A percentile compares a stretch with the other conserved stretches of the same genome.
Conservation (phyloP, 2,329 filamentous ascomycete genomes). For the Thelonectria olida region DNA sequence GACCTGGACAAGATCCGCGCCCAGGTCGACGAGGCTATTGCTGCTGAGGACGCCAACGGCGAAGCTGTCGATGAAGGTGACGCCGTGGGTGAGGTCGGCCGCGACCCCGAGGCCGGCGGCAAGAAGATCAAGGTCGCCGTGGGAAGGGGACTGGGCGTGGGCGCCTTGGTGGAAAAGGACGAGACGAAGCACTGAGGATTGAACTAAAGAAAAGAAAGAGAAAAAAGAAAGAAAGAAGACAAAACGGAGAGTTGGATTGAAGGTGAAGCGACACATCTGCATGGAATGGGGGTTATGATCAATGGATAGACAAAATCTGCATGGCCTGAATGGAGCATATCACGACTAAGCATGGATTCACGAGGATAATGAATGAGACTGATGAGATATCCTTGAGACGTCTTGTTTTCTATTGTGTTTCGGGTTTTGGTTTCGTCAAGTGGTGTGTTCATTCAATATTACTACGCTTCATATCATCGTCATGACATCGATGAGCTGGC, state of each 20-base stretch:
- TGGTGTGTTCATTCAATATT: no score
- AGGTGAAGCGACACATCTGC: not conserved
- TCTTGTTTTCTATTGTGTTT: not conserved
- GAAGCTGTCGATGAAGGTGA: slow-evolving; percentile 71
- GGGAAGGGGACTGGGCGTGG: slow-evolving; percentile 81
- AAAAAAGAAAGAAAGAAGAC: not conserved
- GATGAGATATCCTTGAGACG: slow-evolving; percentile 4
- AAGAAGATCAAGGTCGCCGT: slow-evolving; percentile 81
- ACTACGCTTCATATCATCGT: not conserved
- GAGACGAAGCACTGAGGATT: slow-evolving; percentile 55
- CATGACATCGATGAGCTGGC: no score
- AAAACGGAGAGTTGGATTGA: not conserved
- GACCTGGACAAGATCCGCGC: slow-evolving; percentile 73
- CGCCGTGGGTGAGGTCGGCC: slow-evolving; percentile 72
- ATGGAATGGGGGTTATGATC: slow-evolving; percentile 15
- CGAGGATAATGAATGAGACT: slow-evolving; percentile 21
- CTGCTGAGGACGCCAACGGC: slow-evolving; percentile 49
- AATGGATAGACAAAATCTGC: slow-evolving; percentile 39
- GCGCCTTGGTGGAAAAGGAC: slow-evolving; percentile 77
- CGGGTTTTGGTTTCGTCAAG: not conserved
- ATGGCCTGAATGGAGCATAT: slow-evolving; percentile 22
- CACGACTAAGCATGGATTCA: slow-evolving; percentile 21
- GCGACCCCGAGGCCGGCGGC: slow-evolving; percentile 49
- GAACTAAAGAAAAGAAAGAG: not conserved
- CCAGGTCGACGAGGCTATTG: slow-evolving; percentile 50